Conservation (phyloP, 768 basidiomycete genomes). For the Leccinum variicolor region DNA sequence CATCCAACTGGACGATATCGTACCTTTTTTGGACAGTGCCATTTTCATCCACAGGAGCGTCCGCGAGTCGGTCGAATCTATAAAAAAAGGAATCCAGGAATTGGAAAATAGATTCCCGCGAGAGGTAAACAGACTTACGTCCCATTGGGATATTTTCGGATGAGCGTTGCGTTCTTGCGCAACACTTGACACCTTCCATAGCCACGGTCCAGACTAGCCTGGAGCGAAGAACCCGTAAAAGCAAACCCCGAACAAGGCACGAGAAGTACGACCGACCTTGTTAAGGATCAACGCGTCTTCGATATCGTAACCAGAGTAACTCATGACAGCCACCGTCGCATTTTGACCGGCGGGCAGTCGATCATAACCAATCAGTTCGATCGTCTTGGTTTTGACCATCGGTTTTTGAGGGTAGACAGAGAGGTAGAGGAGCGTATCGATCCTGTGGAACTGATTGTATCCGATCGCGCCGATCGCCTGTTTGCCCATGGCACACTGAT, state of each 20-base stretch:
- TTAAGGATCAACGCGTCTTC: constrained; percentile 98
- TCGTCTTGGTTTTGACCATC: constrained; percentile 99
- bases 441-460: constrained; percentile 96
- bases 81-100: neutral
- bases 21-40: constrained; percentile 80
- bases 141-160: constrained; percentile 96
- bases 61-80: constrained; percentile 92
- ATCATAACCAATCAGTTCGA: constrained; percentile 95
- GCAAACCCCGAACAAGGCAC: constrained; percentile 1
- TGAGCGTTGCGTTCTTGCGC: constrained; percentile 90
- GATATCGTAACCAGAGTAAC: constrained; percentile 98
- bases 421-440: constrained; percentile 97
- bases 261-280: constrained; percentile 47
- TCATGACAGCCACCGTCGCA: constrained; percentile 98
- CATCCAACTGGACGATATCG: constrained; percentile 88
- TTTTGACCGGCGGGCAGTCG: constrained; percentile 97
- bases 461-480: constrained; percentile 99
- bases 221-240: constrained; percentile 5
- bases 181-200: constrained; percentile 98
- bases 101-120: constrained; percentile 4
- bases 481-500: constrained; percentile 99
- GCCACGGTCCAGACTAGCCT: constrained; percentile 95
- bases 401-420: constrained; percentile 98
- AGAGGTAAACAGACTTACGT: constrained; percentile 60
- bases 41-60: constrained; percentile 83